Evolutionary conservation across 1,139 yeast species (phyloP).

Genomic region (Taiozyma sp.): DNA sequence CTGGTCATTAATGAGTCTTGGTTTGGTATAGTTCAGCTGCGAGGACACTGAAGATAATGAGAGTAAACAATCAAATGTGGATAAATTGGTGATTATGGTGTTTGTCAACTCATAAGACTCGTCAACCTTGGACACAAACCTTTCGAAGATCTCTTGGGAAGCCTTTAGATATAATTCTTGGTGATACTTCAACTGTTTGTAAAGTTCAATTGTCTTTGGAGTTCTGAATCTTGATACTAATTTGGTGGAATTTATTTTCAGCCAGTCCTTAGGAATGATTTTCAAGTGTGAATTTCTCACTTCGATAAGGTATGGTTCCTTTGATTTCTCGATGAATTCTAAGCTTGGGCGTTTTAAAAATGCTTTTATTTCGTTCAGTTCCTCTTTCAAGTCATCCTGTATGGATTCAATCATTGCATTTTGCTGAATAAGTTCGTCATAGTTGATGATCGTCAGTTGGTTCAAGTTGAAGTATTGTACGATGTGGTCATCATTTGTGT

Average conservation of each 20-base stretch:
- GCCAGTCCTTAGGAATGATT: conserved; percentile 68
- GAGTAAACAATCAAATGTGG: conserved; percentile 67
- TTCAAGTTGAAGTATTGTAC: conserved; percentile 49
- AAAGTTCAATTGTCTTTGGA: conserved; percentile 47
- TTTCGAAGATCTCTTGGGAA: conserved; percentile 52
- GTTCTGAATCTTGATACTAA: conserved; percentile 70
- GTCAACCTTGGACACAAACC: conserved; percentile 45
- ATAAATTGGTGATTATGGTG: conserved; percentile 45
- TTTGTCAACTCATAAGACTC: conserved; percentile 47
- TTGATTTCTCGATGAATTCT: conserved; percentile 50
- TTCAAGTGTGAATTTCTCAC: conserved; percentile 52
- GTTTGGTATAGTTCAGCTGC: conserved; percentile 47
- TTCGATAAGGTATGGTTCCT: conserved; percentile 71
- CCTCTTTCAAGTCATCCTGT: conserved; percentile 42
- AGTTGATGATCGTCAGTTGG: conserved; percentile 16
- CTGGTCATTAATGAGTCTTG: conserved; percentile 44
- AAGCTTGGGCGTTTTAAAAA: conserved; percentile 55
- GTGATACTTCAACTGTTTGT: conserved; percentile 54
- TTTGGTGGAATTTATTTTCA: conserved; percentile 68
- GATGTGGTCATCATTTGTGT: conserved; percentile 44
- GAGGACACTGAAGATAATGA: conserved; percentile 65
- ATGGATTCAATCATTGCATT: conserved; percentile 32
- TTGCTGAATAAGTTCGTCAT: conserved; percentile 5
- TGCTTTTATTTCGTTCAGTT: conserved; percentile 41
- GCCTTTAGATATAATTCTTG: conserved; percentile 52